These are phyloP conservation scores for Pseudevernia furfuracea DNA, from an alignment of 495 filamentous ascomycete genomes.

Conservation along the genomic window DNA sequence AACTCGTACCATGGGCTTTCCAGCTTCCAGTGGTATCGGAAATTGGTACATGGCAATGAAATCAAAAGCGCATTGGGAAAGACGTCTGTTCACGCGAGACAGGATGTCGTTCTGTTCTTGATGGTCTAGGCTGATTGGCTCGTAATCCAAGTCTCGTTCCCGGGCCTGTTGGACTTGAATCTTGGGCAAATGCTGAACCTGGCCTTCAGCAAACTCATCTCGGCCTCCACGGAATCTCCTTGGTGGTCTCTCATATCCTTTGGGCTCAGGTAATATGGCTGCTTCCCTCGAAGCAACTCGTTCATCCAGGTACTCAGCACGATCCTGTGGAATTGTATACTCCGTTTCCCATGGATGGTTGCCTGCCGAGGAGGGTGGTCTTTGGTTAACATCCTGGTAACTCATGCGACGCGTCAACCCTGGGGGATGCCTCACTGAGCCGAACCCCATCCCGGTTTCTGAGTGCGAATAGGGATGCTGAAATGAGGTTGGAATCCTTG, in stretches of 20 bases:
- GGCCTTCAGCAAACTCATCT: conserved; percentile 76
- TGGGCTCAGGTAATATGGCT: conserved; percentile 8
- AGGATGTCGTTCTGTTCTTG: conserved; percentile 79
- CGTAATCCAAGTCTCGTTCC: conserved; percentile 69
- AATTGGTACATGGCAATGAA: conserved; percentile 87
- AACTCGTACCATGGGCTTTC: conserved; percentile 70
- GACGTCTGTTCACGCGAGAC: conserved; percentile 68
- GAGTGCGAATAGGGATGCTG: conserved; percentile 10
- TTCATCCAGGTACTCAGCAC: conserved; percentile 9
- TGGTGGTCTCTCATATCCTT: conserved; percentile 15
- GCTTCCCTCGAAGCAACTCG: conserved; percentile 15
- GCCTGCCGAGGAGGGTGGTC: conserved; percentile 7
- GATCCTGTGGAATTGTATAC: conserved; percentile 15
- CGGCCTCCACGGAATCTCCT: conserved; percentile 33
- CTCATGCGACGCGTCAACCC: conserved; percentile 10
- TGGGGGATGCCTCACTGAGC: neutral
- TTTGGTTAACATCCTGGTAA: conserved; percentile 5
- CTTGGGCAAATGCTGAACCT: conserved; percentile 66
- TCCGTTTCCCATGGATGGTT: conserved; percentile 14
- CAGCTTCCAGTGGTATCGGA: conserved; percentile 69
- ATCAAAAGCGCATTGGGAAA: conserved; percentile 79
- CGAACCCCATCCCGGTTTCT: neutral
- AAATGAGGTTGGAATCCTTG: conserved; percentile 7
- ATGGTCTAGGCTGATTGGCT: conserved; percentile 73
- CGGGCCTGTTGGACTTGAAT: conserved; percentile 62